Evolutionary conservation across 257 asterid species (phyloP), one percentile per base, ranked within the genome.

Genomic region (Nicotiana knightiana): DNA sequence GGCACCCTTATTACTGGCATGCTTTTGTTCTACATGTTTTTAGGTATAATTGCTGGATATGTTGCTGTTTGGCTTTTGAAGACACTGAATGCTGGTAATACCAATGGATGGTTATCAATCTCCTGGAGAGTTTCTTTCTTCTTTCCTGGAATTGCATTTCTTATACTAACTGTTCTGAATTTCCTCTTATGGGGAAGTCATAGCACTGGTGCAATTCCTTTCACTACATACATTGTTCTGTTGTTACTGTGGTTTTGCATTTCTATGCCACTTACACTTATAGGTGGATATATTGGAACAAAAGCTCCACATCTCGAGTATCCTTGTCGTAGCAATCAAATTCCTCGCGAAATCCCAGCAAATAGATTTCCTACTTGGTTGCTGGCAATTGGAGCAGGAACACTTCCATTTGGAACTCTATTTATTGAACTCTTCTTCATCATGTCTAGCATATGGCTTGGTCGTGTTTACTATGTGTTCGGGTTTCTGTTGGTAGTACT

Each of bases 361-460:
- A 76, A 70, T 17, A 79, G 76, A 32, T 83, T 78, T 67, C 81
- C 86, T 9, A 77, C 86, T 16, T 83, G 86, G 86, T 24, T 83
- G 32, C 35, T 79, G 5, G 86, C 79, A 32, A 46, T 83, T 26
- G 86, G 83, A 79, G 86, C 86, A 18, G 86, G 86, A 46, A 79
- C 83, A 35, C 81, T 83, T 55, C 86, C 86, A 18, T 83, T 83
- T 71, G 86, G 86, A n/a, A 67, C 80, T 3, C 71, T 83, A 26
- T 83, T 83, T 11, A 79, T 83, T 28, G 86, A 83, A 37, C 86
- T 83, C 51, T 83, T 83, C 55, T 83, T 83, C 79, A 83, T 83
- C 76, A 83, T 83, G 86, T 83, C 86, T 4, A 83, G 86, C 86
- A 30, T 83, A 57, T 83, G 86, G 86, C 86, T 83, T 1, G 86